Percentiles rank a stretch among this genome's conserved stretches.
Conservation (phyloP, 1,284 basidiomycete genomes). For the Stygiomarasmius scandens region DNA sequence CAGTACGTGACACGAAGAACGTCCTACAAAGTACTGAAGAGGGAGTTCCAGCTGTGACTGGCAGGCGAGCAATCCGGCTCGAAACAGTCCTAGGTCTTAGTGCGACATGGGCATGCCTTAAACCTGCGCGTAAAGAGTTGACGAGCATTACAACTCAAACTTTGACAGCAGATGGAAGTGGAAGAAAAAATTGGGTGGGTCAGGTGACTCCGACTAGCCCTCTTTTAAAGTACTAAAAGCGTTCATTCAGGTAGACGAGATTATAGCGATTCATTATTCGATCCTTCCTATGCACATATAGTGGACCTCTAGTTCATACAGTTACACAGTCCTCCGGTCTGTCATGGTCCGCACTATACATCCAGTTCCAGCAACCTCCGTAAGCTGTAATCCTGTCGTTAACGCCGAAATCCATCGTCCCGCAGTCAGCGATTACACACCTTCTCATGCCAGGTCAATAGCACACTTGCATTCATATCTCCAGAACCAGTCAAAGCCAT, state of each 20-base stretch:
- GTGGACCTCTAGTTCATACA: neutral
- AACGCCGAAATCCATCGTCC: conserved; percentile 6
- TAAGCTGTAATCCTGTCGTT: conserved; percentile 60
- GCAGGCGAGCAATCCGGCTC: neutral
- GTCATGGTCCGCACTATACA: conserved; percentile 98
- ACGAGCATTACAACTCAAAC: neutral
- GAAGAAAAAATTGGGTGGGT: no score
- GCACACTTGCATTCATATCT: conserved; percentile 85
- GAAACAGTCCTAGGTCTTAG: neutral
- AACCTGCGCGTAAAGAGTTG: neutral
- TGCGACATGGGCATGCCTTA: neutral
- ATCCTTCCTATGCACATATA: no score
- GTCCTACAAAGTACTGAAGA: neutral
- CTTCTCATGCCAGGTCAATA: conserved; percentile 96
- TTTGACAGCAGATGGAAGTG: no score
- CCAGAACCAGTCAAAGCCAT: conserved; percentile 86
- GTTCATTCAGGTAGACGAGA: no score
- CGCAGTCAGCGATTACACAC: conserved; percentile 43
- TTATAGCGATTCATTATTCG: no score
- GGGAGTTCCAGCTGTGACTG: neutral
- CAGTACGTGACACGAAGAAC: conserved; percentile 2
- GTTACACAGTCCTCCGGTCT: conserved; percentile 81
- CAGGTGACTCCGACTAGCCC: no score
- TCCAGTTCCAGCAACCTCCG: conserved; percentile 93
- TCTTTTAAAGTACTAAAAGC: no score